phyloP scores from a whole-genome alignment of 2,329 filamentous ascomycete species.

The Aspergillus tamarii region DNA sequence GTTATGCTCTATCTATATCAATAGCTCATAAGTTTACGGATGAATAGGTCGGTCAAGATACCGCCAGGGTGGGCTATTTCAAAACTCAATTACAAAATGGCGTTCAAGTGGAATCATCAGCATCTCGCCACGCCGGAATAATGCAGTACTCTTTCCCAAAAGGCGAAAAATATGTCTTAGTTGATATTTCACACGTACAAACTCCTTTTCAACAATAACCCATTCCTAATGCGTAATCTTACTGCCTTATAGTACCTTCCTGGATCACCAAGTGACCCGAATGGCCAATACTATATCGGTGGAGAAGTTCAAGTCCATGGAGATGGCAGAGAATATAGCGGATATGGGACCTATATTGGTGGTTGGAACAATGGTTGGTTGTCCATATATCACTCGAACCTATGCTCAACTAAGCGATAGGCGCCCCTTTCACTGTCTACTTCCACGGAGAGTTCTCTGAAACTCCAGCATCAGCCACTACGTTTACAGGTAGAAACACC shows the following conservation, averaged over 20 bases:
- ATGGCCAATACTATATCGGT: constrained; percentile 48
- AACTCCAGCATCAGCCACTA: constrained; percentile 35
- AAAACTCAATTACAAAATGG: constrained; percentile 61
- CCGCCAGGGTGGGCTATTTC: constrained; percentile 66
- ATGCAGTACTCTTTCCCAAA: constrained; percentile 66
- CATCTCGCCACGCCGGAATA: constrained; percentile 64
- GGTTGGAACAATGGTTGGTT: constrained; percentile 48
- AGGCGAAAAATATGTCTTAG: constrained; percentile 61
- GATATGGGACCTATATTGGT: constrained; percentile 52
- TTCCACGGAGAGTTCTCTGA: constrained; percentile 51
- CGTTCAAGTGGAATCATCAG: constrained; percentile 66
- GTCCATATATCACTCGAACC: neutral
- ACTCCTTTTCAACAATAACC: neutral
- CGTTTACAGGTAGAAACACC: constrained; percentile 44
- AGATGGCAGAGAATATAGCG: constrained; percentile 46
- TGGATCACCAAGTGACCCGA: constrained; percentile 42
- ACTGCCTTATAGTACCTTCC: constrained; percentile 50
- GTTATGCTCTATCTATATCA: neutral
- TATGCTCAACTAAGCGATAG: constrained; percentile 18
- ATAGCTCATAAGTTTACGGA: neutral
- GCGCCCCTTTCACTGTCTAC: constrained; percentile 46
- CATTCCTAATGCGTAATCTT: constrained; percentile 9
- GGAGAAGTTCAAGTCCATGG: constrained; percentile 44
- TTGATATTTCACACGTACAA: constrained; percentile 57
- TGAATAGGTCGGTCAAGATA: constrained; percentile 48